Conservation (phyloP, 2,329 filamentous ascomycete species). For the Neofusicoccum umdonicola region DNA sequence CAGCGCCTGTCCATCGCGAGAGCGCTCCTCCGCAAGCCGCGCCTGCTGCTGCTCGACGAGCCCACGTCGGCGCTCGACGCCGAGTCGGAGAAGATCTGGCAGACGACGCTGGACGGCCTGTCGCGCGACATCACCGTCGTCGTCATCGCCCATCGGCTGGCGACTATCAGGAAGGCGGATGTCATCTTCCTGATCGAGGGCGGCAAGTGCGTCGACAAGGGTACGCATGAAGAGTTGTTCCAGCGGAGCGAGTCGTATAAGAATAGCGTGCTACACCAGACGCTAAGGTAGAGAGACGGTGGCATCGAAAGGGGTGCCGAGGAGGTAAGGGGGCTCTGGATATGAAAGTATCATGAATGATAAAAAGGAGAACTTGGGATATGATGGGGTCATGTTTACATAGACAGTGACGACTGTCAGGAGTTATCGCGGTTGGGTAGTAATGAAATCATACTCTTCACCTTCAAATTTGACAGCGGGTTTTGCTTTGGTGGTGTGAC, state of each 20-base stretch:
- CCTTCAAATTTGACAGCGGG: no score
- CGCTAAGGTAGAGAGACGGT: conserved; percentile 27
- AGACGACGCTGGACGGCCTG: conserved; percentile 38
- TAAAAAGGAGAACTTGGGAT: not conserved
- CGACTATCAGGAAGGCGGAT: conserved; percentile 43
- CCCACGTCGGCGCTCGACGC: conserved; percentile 44
- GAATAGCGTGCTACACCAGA: conserved; percentile 51
- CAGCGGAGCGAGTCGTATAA: conserved; percentile 50
- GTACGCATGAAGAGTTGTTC: conserved; percentile 50
- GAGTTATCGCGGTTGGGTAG: no score
- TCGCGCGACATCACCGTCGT: conserved; percentile 40
- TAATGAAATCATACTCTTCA: no score
- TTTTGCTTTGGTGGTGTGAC: no score
- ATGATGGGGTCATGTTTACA: no score
- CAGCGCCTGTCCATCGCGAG: conserved; percentile 45
- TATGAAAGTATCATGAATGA: not conserved
- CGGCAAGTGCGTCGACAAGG: conserved; percentile 48
- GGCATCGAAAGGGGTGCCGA: no score
- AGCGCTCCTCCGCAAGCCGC: conserved; percentile 43
- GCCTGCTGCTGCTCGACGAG: conserved; percentile 43
- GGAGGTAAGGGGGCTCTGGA: no score
- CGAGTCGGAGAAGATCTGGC: conserved; percentile 41
- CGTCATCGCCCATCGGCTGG: conserved; percentile 45
- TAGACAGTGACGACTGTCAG: no score
- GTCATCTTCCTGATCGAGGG: conserved; percentile 46